Percentiles rank a stretch among this genome's conserved stretches.
These are phyloP conservation scores for Kalmanozyma brasiliensis DNA, from an alignment of 1,284 basidiomycete genomes.

Conservation along the genomic window DNA sequence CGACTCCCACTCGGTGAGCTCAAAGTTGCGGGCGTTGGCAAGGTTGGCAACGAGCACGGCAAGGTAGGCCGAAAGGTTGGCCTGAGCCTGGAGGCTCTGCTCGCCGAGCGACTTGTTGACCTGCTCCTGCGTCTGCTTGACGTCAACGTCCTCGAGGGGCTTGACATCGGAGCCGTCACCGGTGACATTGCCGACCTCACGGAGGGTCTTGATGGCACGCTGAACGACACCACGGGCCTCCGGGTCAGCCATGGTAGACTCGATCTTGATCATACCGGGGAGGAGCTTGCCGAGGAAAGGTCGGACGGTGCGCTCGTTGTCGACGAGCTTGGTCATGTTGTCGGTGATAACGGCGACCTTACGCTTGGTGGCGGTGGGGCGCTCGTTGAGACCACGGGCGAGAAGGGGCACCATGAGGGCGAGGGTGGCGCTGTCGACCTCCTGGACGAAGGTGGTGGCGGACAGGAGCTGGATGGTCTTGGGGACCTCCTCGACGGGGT, in stretches of 20 bases:
- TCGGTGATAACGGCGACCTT: slow-evolving; percentile 68
- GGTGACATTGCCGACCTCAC: slow-evolving; percentile 64
- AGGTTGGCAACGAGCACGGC: slow-evolving; percentile 65
- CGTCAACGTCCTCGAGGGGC: slow-evolving; percentile 65
- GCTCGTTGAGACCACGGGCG: slow-evolving; percentile 82
- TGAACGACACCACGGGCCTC: slow-evolving; percentile 66
- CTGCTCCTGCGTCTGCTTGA: slow-evolving; percentile 51
- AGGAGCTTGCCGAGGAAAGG: slow-evolving; percentile 68
- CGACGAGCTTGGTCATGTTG: slow-evolving; percentile 69
- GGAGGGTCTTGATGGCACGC: slow-evolving; percentile 67
- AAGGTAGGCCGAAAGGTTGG: slow-evolving; percentile 60
- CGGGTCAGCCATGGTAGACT: slow-evolving; percentile 66
- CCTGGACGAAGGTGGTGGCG: slow-evolving; percentile 99
- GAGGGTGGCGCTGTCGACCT: slow-evolving; percentile 98
- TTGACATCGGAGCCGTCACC: slow-evolving; percentile 67
- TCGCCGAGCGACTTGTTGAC: slow-evolving; percentile 60
- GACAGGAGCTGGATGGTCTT: slow-evolving; percentile 95
- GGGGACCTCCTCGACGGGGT: slow-evolving; percentile 99
- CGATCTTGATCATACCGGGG: slow-evolving; percentile 68
- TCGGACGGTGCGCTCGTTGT: slow-evolving; percentile 68
- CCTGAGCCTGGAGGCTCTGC: slow-evolving; percentile 52
- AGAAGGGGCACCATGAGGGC: slow-evolving; percentile 99
- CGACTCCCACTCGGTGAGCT: slow-evolving; percentile 66
- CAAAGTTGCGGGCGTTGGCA: slow-evolving; percentile 67
- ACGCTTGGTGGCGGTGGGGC: slow-evolving; percentile 67